Conservation (phyloP, 352 stramenopile genomes). For the Phytophthora citrophthora region DNA sequence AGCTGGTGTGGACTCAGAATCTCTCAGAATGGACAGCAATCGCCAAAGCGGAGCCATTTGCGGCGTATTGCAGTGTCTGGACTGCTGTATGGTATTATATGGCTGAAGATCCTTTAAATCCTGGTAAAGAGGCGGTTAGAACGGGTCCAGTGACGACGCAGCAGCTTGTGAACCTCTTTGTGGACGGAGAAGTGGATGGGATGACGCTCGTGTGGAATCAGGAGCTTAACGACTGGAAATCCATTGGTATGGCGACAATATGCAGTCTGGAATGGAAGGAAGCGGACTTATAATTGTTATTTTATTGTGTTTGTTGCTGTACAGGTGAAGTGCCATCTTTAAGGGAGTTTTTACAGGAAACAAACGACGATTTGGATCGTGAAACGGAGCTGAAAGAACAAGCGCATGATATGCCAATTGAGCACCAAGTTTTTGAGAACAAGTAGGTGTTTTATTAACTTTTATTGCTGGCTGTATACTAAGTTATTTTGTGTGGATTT, state of each 20-base stretch:
- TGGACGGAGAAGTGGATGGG: constrained; percentile 70
- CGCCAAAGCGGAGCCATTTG: constrained; percentile 53
- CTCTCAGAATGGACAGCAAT: constrained; percentile 66
- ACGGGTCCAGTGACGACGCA: constrained; percentile 58
- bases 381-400: constrained; percentile 57
- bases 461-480: background rate
- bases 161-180: constrained; percentile 63
- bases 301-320: constrained; percentile 5
- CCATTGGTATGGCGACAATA: constrained; percentile 47
- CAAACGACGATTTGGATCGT: constrained; percentile 65
- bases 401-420: constrained; percentile 39
- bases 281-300: background rate
- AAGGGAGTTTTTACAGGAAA: constrained; percentile 78
- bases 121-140: constrained; percentile 16
- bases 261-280: background rate
- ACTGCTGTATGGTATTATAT: constrained; percentile 69
- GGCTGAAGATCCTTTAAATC: constrained; percentile 21
- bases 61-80: constrained; percentile 61
- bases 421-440: constrained; percentile 66
- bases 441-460: constrained; percentile 26
- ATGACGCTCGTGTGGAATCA: constrained; percentile 77
- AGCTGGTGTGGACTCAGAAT: constrained; percentile 76
- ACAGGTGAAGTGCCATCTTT: constrained; percentile 59
- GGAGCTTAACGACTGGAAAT: constrained; percentile 57
- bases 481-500: background rate